These are phyloP conservation scores for Begonia masoniana DNA, from an alignment of 306 rosid species.

Conservation along the genomic window DNA sequence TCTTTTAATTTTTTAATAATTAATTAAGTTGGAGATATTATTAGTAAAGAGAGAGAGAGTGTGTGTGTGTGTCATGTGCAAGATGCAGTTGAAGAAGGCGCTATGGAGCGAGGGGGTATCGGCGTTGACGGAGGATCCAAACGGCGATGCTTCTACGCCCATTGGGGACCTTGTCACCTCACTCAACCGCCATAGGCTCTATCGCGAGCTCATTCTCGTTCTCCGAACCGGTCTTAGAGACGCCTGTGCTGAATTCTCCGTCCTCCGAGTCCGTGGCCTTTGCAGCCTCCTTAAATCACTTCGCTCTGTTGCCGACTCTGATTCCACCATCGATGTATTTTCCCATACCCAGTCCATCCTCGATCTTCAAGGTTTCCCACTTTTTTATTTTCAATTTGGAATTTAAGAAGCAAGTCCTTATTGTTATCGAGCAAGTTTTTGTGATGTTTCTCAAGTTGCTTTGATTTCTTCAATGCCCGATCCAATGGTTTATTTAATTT, in stretches of 20 bases:
- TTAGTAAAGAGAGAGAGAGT: not conserved
- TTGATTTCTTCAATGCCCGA: not conserved
- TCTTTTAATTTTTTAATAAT: too few species aligned
- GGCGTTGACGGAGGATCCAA: conserved; percentile 12
- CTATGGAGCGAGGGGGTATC: conserved; percentile 50
- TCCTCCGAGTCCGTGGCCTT: conserved; percentile 78
- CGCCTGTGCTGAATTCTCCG: conserved; percentile 75
- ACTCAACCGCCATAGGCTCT: conserved; percentile 50
- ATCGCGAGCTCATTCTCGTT: conserved; percentile 68
- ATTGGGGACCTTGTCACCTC: conserved; percentile 45
- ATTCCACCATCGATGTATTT: conserved; percentile 54
- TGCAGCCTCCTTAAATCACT: conserved; percentile 75
- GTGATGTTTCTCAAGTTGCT: not conserved
- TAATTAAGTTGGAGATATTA: not conserved
- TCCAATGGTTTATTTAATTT: not conserved
- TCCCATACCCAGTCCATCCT: conserved; percentile 54
- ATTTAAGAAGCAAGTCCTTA: too few species aligned
- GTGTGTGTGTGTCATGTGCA: not conserved
- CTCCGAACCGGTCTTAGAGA: conserved; percentile 71
- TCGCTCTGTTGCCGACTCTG: conserved; percentile 60
- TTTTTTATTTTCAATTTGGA: too few species aligned
- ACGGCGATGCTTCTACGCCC: conserved; percentile 9
- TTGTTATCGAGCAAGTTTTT: too few species aligned
- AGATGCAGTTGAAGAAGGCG: conserved; percentile 66
- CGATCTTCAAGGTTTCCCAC: conserved; percentile 50